Conservation (phyloP, 1,284 basidiomycete species). For the Mycosarcoma mackinlayi region DNA sequence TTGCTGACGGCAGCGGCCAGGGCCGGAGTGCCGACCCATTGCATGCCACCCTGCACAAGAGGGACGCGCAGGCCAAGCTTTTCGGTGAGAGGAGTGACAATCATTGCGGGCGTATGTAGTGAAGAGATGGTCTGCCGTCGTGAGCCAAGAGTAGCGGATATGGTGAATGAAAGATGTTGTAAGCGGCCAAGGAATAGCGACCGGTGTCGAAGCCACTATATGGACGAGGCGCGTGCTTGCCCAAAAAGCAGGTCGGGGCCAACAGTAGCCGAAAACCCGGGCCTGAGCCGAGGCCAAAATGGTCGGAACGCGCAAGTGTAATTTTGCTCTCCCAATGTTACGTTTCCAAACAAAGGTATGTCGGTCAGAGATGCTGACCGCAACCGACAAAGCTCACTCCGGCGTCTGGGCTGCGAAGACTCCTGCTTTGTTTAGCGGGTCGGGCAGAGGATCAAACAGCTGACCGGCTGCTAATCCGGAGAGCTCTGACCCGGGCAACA, state of each 20-base stretch:
- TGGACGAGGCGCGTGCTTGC: not conserved
- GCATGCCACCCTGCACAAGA: constrained; percentile 66
- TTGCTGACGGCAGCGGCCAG: constrained; percentile 85
- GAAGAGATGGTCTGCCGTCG: too few relatives aligned
- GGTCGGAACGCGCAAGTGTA: not conserved
- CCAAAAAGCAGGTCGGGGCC: constrained; percentile 7
- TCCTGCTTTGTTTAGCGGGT: too few relatives aligned
- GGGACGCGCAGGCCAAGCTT: constrained; percentile 68
- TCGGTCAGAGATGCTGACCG: constrained; percentile 1
- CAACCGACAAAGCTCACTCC: not conserved
- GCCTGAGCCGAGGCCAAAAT: constrained; percentile 1
- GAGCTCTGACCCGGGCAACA: too few relatives aligned
- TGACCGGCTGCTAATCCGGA: too few relatives aligned
- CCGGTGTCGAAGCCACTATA: not conserved
- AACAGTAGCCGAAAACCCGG: constrained; percentile 28
- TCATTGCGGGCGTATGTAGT: constrained; percentile 36
- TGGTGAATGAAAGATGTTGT: not conserved
- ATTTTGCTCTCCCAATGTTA: not conserved
- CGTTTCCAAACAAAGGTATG: not conserved
- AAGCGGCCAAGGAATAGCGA: too few relatives aligned
- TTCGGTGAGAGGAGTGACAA: constrained; percentile 67
- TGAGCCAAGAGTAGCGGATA: not conserved
- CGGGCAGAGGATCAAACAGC: too few relatives aligned
- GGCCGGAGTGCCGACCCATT: constrained; percentile 80
- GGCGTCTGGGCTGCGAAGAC: too few relatives aligned